These are phyloP conservation scores for Arachis stenosperma DNA, from an alignment of 306 rosid genomes.

Conservation along the genomic window DNA sequence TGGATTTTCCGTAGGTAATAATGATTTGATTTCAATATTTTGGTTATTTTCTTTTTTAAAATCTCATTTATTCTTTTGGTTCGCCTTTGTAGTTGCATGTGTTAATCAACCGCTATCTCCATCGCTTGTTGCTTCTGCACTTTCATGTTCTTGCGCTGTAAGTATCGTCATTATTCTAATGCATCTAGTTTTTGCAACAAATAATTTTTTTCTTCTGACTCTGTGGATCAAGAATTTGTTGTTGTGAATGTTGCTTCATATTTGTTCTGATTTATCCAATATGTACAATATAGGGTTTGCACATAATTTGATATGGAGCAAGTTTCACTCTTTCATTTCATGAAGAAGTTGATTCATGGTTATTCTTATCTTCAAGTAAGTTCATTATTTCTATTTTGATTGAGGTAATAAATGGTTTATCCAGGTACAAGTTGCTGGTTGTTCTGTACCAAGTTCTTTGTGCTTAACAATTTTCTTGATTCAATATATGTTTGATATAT, in stretches of 20 bases:
- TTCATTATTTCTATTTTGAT: background rate
- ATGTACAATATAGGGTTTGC: background rate
- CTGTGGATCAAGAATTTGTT: too few relatives aligned
- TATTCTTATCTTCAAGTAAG: background rate
- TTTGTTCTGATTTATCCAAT: background rate
- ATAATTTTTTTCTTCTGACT: too few relatives aligned
- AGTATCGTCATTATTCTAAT: background rate
- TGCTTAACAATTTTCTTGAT: too few relatives aligned
- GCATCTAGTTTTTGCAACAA: background rate
- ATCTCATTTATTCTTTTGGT: background rate
- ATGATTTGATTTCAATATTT: background rate
- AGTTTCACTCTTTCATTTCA: constrained; percentile 1
- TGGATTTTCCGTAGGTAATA: background rate
- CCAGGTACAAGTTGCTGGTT: too few relatives aligned
- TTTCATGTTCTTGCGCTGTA: background rate
- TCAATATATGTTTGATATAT: too few relatives aligned
- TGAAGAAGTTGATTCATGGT: background rate
- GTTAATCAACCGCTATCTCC: background rate
- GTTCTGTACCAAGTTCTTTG: too few relatives aligned
- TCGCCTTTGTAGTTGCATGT: background rate
- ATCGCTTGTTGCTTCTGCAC: background rate
- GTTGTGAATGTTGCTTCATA: background rate
- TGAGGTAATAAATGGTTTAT: background rate
- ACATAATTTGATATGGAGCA: background rate
- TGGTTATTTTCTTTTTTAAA: background rate